Percentiles rank a stretch among this genome's conserved stretches.
phyloP scores from a whole-genome alignment of 2,329 filamentous ascomycete genomes.

The Arthrobotrys conoides region DNA sequence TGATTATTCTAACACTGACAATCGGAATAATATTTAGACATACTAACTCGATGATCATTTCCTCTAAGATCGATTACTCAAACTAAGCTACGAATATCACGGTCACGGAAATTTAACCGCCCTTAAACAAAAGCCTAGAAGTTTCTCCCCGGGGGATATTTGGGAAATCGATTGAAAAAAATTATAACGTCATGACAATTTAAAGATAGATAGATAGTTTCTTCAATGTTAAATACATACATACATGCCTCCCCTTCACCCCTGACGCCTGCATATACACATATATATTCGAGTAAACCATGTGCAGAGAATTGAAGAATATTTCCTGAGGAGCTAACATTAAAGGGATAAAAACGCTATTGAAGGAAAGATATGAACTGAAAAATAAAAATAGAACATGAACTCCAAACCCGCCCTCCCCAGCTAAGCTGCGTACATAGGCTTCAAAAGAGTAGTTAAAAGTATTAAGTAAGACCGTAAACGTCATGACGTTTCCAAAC shows the following conservation, averaged over 20 bases:
- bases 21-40: conserved; percentile 1
- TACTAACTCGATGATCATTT: conserved; percentile 1
- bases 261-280: conserved; percentile 2
- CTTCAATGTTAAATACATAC: conserved; percentile 17
- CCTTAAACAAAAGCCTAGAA: neutral
- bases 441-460: conserved; percentile 7
- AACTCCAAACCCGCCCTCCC: conserved; percentile 28
- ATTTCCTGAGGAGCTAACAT: neutral
- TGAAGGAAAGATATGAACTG: conserved; percentile 28
- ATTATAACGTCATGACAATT: neutral
- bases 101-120: conserved; percentile 5
- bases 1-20: conserved; percentile 3
- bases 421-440: neutral
- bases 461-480: conserved; percentile 15
- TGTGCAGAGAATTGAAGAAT: conserved; percentile 5
- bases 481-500: conserved; percentile 7
- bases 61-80: neutral
- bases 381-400: neutral
- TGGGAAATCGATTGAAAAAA: neutral
- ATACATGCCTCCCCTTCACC: conserved; percentile 4
- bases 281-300: conserved; percentile 6
- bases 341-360: no score
- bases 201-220: neutral
- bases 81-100: neutral
- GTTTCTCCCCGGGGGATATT: neutral